Percentiles rank a stretch among this genome's conserved stretches.
Conservation (phyloP, 1,139 yeast species). For the Suhomyces choctaworum region DNA sequence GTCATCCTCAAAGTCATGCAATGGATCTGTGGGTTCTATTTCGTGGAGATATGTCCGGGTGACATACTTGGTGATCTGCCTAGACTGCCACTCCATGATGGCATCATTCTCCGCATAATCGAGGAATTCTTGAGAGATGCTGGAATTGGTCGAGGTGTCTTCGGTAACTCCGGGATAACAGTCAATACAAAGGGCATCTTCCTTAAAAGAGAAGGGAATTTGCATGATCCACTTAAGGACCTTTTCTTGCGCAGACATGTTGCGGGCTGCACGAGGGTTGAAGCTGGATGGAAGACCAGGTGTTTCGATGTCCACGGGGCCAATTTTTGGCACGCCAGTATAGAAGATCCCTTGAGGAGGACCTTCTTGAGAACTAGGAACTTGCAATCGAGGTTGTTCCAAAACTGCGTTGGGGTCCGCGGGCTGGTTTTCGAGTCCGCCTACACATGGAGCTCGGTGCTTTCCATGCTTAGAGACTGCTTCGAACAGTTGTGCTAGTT, state of each 20-base stretch:
- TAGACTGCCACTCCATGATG: constrained; percentile 52
- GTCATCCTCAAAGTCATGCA: constrained; percentile 3
- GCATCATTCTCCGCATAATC: constrained; percentile 37
- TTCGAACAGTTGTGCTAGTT: too few species aligned
- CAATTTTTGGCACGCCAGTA: background rate
- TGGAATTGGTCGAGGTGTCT: constrained; percentile 19
- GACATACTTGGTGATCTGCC: constrained; percentile 48
- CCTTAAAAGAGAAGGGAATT: constrained; percentile 45
- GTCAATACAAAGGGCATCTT: constrained; percentile 24
- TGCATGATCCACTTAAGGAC: constrained; percentile 60
- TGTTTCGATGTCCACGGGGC: background rate
- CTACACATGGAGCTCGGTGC: too few species aligned
- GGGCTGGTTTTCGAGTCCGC: too few species aligned
- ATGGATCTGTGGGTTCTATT: constrained; percentile 18
- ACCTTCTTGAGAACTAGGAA: background rate
- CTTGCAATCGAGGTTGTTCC: too few species aligned
- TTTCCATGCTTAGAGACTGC: too few species aligned
- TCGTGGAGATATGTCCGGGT: constrained; percentile 44
- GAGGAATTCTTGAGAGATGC: constrained; percentile 15
- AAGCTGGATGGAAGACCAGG: constrained; percentile 26
- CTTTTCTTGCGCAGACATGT: constrained; percentile 64
- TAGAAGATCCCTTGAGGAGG: constrained; percentile 9
- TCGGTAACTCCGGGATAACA: constrained; percentile 50
- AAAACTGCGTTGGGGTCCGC: too few species aligned
- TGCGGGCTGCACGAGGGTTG: constrained; percentile 57